A percentile compares a stretch with the other conserved stretches of the same genome.
Conservation (phyloP, 768 basidiomycete species). For the Agaricus sinodeliciosus region DNA sequence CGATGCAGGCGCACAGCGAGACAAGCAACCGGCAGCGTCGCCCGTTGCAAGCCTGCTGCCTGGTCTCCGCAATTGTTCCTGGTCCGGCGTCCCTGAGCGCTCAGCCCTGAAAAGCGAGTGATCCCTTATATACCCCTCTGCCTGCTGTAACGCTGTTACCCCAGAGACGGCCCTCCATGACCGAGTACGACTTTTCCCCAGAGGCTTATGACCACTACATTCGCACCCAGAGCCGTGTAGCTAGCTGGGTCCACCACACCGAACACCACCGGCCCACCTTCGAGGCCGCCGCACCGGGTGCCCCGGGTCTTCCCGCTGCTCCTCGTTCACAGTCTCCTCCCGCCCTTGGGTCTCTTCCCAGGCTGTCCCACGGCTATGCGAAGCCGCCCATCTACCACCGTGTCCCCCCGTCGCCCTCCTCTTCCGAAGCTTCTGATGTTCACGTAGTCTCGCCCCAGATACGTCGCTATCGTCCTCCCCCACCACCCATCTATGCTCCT, state of each 20-base stretch:
- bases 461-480: constrained; percentile 15
- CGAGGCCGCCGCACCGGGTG: constrained; percentile 17
- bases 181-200: constrained; percentile 57
- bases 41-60: background rate
- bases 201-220: constrained; percentile 42
- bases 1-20: background rate
- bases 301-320: constrained; percentile 7
- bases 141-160: background rate
- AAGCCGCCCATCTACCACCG: constrained; percentile 5
- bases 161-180: constrained; percentile 27
- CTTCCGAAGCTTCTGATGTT: constrained; percentile 18
- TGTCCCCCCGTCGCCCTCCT: constrained; percentile 14
- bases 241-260: constrained; percentile 45
- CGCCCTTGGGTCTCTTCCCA: constrained; percentile 10
- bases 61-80: background rate
- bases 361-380: background rate
- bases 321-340: constrained; percentile 10
- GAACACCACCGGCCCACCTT: constrained; percentile 29
- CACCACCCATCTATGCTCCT: constrained; percentile 14
- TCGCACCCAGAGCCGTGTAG: constrained; percentile 40
- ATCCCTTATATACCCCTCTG: constrained; percentile 2
- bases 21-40: background rate
- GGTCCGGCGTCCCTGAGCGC: background rate
- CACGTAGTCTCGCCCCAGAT: constrained; percentile 13
- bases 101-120: no score